Conservation (phyloP, 495 filamentous ascomycete species). For the Pyrenula aspistea region DNA sequence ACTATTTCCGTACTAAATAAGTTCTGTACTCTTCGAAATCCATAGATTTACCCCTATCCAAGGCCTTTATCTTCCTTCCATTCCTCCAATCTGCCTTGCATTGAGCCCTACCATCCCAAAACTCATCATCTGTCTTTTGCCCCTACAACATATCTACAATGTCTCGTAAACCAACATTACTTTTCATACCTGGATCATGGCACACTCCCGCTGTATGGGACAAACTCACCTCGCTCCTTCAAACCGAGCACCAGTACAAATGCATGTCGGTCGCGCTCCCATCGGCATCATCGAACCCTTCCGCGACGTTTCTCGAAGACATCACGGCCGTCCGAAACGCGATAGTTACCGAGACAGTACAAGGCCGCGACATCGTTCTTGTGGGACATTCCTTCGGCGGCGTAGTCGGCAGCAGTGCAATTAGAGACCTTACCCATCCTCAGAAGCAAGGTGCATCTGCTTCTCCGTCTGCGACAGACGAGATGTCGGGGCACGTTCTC, state of each 20-base stretch:
- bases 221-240: slow-evolving; percentile 23
- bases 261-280: slow-evolving; percentile 21
- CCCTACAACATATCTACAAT: too few relatives aligned
- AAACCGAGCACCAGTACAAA: slow-evolving; percentile 11
- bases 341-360: slow-evolving; percentile 19
- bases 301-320: slow-evolving; percentile 24
- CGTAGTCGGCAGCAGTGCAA: slow-evolving; percentile 31
- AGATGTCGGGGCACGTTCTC: slow-evolving; percentile 22
- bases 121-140: too few relatives aligned
- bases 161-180: slow-evolving; percentile 25
- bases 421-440: slow-evolving; percentile 26
- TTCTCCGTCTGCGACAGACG: too few relatives aligned
- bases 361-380: slow-evolving; percentile 30
- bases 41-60: too few relatives aligned
- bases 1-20: too few relatives aligned
- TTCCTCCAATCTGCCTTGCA: too few relatives aligned
- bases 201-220: slow-evolving; percentile 28
- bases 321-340: slow-evolving; percentile 21
- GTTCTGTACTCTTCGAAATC: too few relatives aligned
- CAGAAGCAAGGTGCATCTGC: slow-evolving; percentile 5
- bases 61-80: too few relatives aligned
- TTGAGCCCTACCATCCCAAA: too few relatives aligned
- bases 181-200: slow-evolving; percentile 38
- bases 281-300: slow-evolving; percentile 26
- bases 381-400: slow-evolving; percentile 42